Base-by-base conservation (phyloP, 441 rosid species). In the Erysimum cheiri region DNA sequence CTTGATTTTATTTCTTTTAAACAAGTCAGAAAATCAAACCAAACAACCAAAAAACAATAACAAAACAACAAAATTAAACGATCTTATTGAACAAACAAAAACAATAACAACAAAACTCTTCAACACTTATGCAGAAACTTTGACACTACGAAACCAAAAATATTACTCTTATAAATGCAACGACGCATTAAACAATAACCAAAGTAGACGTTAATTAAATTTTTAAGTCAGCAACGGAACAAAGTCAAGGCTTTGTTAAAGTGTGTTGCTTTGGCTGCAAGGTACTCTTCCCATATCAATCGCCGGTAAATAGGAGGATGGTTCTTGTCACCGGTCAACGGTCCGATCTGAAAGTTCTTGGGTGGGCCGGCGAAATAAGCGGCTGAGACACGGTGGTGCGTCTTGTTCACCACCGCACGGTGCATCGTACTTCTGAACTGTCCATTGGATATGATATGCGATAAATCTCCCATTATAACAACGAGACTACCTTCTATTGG, bases 321-420 rank as follows among this genome's bases (percentile, higher is more conserved):
- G 35, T 74, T 80, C 29, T 17, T 66, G 61, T 83, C 76, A 1
- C 35, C 19, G 11, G 22, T 19, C 14, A 68, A 17, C 0, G 96
- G 86, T 3, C 85, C 78, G 15, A 87, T 64, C 65, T 70, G 69
- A 40, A 77, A 67, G 3, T 80, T 77, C 68, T 24, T 75, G 0
- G 90, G 82, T 8, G 91, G 88, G 10, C 86, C 88, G 0, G 77
- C 74, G 66, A 88, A 83, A 74, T 80, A 83, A 0, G 87, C 86
- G 10, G 80, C 56, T 0, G 96, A 86, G 17, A 74, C 11, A 10
- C 91, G 85, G 43, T 84, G 88, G 48, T 37, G 33, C 0, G 76
- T 81, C 55, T 71, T 68, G 71, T 80, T 86, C 54, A 86, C 91
- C 5, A 83, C 52, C 11, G 78, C 93, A 19, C 84, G 88, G 54